Conservation (phyloP, 2,329 filamentous ascomycete species). For the Periconia sp. region DNA sequence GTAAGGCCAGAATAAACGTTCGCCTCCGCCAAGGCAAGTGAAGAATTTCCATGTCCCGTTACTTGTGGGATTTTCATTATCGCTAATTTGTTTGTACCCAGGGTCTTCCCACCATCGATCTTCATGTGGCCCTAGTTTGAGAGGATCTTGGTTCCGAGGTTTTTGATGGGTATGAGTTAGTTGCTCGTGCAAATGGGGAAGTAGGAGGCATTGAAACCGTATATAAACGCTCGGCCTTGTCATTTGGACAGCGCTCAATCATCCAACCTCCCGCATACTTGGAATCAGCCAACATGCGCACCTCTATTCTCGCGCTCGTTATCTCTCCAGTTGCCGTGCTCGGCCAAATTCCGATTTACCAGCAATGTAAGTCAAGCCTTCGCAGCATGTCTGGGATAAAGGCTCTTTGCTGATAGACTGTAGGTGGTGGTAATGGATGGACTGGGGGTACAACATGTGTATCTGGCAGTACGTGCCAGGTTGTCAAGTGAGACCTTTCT, state of each 20-base stretch:
- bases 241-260: not conserved
- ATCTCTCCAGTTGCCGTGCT: not conserved
- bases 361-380: not conserved
- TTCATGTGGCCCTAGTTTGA: not conserved
- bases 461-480: not conserved
- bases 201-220: not conserved
- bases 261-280: not conserved
- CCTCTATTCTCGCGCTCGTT: not conserved
- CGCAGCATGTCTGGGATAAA: not conserved
- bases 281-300: not conserved
- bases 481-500: not conserved
- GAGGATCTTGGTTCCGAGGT: not conserved
- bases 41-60: not conserved
- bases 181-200: not conserved
- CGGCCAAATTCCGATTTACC: not conserved
- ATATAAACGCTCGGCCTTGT: not conserved
- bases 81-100: not conserved
- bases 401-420: not conserved
- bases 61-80: slow-evolving; percentile 1
- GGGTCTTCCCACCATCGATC: not conserved
- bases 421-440: not conserved
- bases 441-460: not conserved
- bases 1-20: not conserved
- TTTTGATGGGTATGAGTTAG: not conserved
- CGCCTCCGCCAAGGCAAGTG: not conserved